Base-by-base conservation (phyloP, 352 stramenopile genomes). In the Phytophthora foliorum region DNA sequence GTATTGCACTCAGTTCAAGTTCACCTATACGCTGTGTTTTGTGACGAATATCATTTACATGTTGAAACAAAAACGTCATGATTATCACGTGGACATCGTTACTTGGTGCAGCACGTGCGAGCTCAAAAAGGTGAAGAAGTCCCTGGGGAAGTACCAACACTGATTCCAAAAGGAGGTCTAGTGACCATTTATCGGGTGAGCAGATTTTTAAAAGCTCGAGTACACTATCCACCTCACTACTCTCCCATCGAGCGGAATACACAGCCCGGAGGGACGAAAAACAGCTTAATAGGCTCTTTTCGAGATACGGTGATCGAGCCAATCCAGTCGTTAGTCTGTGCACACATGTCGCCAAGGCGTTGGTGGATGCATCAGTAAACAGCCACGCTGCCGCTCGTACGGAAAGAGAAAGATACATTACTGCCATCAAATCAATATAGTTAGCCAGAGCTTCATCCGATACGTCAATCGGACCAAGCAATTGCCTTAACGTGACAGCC, bases 1-100 rank as follows among this genome's bases (percentile, higher is more conserved):
- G 39, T 68, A 79, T 59, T 1, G 48, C 36, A 13, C 19, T 59
- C 4, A 79, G 13, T n/a, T 79, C 72, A 16, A 50, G 25, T 24
- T 76, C 63, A 22, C 41, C 63, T 54, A 76, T 64, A 21, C 67
- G 67, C 19, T 79, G 67, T 0, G 62, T 64, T 52, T 79, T 74
- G 62, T 74, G 42, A 1, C 57, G 72, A 59, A 71, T 59, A 13
- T 74, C 67, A 11, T 56, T 41, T 10, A 74, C 21, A 22, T 74
- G 57, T n/a, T 74, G 41, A 46, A 67, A 68, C 19, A 79, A 32
- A 45, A 74, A 79, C 0, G 39, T n/a, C 34, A 79, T 42, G n/a
- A 72, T 58, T 16, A 61, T 22, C 11, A 49, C 41, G 8, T 67
- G 57, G 27, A 53, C 6, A 13, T 32, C 27, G 31, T 60, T 38